Conservation (phyloP, 2,329 filamentous ascomycete genomes). For the Cladophialophora yegresii region DNA sequence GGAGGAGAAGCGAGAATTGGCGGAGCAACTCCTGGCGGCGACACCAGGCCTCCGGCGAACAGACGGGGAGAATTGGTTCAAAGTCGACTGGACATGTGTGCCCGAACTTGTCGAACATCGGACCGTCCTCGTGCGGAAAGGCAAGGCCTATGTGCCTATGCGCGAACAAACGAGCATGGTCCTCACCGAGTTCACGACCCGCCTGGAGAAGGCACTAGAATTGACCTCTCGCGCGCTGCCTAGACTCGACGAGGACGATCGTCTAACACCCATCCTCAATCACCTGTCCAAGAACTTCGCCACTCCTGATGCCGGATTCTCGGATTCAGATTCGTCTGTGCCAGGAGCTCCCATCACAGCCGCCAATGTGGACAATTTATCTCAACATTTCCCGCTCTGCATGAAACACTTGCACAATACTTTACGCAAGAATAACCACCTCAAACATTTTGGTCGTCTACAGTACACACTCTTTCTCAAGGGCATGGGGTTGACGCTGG, state of each 20-base stretch:
- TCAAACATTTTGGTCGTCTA: constrained; percentile 89
- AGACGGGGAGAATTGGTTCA: constrained; percentile 90
- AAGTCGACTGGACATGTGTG: constrained; percentile 92
- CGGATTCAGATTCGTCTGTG: constrained; percentile 63
- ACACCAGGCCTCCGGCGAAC: constrained; percentile 52
- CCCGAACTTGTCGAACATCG: constrained; percentile 83
- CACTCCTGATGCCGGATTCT: constrained; percentile 82
- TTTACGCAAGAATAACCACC: constrained; percentile 80
- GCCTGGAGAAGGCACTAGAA: constrained; percentile 81
- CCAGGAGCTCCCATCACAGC: constrained; percentile 75
- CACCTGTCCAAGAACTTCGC: constrained; percentile 96
- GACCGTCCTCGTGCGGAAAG: constrained; percentile 72
- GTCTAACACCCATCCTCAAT: constrained; percentile 71
- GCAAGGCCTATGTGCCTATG: constrained; percentile 88
- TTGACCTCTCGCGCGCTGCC: constrained; percentile 88
- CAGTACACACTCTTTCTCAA: constrained; percentile 98
- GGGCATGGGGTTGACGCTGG: constrained; percentile 86
- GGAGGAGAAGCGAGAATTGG: constrained; percentile 72
- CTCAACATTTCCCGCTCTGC: constrained; percentile 83
- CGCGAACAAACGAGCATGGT: constrained; percentile 88
- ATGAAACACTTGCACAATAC: constrained; percentile 90
- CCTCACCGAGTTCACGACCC: constrained; percentile 77
- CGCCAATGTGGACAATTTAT: constrained; percentile 74
- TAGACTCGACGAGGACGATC: constrained; percentile 92
- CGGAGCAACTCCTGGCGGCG: constrained; percentile 62